Base-by-base conservation (phyloP, 164 flowering plant genomes). In the Vitis cinerea region DNA sequence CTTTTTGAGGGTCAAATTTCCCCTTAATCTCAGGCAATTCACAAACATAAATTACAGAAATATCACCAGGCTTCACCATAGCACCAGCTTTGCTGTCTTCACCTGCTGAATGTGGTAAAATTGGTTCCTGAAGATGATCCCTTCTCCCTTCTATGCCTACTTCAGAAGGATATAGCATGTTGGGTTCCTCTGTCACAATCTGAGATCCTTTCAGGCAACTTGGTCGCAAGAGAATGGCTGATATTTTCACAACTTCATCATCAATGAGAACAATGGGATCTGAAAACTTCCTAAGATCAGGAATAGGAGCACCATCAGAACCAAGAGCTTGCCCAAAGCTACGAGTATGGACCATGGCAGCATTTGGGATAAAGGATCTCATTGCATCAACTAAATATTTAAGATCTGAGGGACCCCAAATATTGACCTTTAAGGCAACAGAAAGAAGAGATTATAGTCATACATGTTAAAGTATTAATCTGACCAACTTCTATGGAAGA, bases 391-490 rank as follows among this genome's bases (percentile, higher is more conserved):
- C 85, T 51, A 96, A 79, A 72, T 83, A 87, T 54, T 89, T 85
- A 71, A 96, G 84, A 87, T 96, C 97, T 69, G 97, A 92, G 9
- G 99, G 93, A 63, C 99, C 99, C 97, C 95, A 89, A 53, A 93
- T 66, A 31, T 93, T 93, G 68, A 96, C 94, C 99, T 96, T 73
- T 68, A 84, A 30, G 73, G 66, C 37, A 72, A 65, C 19, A 72
- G 9, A 65, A 75, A 59, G 59, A 23, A 60, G n/a, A 61, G 1
- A 53, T 68, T 57, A 65, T 23, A 47, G 13, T 37, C 17, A 49
- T 17, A 11, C 8, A 3, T 63, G 9, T n/a, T 4, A 47, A 44
- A 44, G 23, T 37, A 37, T n/a, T 3, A 62, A 23, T 15, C 65
- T 44, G 63, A 17, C 51, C 47, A 67, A 31, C 15, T 50, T 78